phyloP scores from a whole-genome alignment of 2,329 filamentous ascomycete genomes.

The Penicillium sp. region DNA sequence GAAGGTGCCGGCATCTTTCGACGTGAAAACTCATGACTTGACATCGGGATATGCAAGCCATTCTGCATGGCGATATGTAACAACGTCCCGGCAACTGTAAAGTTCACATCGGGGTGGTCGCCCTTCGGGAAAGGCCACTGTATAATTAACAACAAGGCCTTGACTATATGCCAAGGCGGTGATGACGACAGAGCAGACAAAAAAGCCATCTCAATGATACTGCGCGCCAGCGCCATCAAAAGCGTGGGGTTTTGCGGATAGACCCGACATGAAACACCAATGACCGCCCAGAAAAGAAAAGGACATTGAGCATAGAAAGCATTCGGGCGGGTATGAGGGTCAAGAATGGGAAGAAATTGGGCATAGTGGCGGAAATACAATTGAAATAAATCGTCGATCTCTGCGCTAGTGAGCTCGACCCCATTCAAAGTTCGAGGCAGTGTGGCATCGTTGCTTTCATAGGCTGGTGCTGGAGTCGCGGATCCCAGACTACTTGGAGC shows the following conservation, averaged over 20 bases:
- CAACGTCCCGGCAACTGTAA: conserved; percentile 37
- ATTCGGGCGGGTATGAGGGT: conserved; percentile 62
- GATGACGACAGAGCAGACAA: conserved; percentile 31
- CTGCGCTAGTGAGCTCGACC: conserved; percentile 28
- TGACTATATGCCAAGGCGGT: conserved; percentile 35
- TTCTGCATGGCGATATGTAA: conserved; percentile 47
- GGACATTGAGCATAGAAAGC: conserved; percentile 75
- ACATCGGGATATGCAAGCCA: conserved; percentile 44
- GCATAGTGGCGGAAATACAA: conserved; percentile 41
- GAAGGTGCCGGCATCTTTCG: conserved; percentile 30
- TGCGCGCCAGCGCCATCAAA: conserved; percentile 33
- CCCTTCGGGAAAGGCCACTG: conserved; percentile 44
- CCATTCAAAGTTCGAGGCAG: conserved; percentile 32
- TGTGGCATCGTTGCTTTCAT: conserved; percentile 23
- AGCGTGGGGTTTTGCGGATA: conserved; percentile 42
- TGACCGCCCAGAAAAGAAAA: conserved; percentile 78
- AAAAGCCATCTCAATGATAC: conserved; percentile 39
- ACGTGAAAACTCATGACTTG: conserved; percentile 43
- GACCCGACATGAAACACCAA: conserved; percentile 38
- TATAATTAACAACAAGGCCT: conserved; percentile 38
- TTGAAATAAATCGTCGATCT: conserved; percentile 41
- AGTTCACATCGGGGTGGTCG: conserved; percentile 35
- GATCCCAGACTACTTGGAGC: conserved; percentile 18
- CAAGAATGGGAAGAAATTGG: conserved; percentile 40
- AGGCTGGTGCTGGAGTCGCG: conserved; percentile 11